phyloP scores from a whole-genome alignment of 192 early-diverging fungal species.

The Podila epicladia region DNA sequence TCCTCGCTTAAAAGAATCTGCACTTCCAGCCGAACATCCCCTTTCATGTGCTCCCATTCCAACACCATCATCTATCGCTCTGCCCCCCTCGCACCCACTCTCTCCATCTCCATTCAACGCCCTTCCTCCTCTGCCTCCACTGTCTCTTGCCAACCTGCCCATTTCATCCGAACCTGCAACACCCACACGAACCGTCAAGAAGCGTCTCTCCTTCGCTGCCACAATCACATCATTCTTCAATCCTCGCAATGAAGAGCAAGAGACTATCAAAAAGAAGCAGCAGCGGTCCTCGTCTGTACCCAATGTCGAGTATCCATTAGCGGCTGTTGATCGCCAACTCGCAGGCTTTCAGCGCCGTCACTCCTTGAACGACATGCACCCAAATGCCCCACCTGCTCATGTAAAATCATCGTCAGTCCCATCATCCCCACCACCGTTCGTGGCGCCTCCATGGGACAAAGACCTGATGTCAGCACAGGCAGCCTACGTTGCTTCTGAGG shows the following conservation, averaged over 20 bases:
- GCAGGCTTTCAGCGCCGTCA: slow-evolving; percentile 23
- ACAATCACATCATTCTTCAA: slow-evolving; percentile 44
- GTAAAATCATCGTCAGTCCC: background rate
- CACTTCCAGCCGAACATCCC: background rate
- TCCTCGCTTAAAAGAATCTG: slow-evolving; percentile 17
- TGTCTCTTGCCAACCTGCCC: background rate
- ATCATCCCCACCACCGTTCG: background rate
- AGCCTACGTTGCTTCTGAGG: slow-evolving; percentile 2
- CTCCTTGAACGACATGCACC: slow-evolving; percentile 25
- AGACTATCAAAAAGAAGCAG: slow-evolving; percentile 20
- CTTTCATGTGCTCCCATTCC: background rate
- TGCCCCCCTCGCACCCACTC: background rate
- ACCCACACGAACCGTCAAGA: slow-evolving; percentile 19
- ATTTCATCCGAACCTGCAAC: background rate
- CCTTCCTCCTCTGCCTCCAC: background rate
- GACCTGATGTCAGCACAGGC: slow-evolving; percentile 11
- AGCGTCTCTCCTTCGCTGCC: slow-evolving; percentile 41
- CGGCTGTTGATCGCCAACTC: slow-evolving; percentile 15
- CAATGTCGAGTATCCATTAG: slow-evolving; percentile 25
- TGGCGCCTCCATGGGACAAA: slow-evolving; percentile 20
- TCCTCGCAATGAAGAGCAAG: slow-evolving; percentile 4
- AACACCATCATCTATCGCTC: background rate
- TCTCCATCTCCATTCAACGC: background rate
- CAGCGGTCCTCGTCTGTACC: slow-evolving; percentile 36
- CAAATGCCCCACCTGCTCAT: background rate